Evolutionary conservation across 306 rosid species (phyloP).

Genomic region (Leucaena leucocephala): DNA sequence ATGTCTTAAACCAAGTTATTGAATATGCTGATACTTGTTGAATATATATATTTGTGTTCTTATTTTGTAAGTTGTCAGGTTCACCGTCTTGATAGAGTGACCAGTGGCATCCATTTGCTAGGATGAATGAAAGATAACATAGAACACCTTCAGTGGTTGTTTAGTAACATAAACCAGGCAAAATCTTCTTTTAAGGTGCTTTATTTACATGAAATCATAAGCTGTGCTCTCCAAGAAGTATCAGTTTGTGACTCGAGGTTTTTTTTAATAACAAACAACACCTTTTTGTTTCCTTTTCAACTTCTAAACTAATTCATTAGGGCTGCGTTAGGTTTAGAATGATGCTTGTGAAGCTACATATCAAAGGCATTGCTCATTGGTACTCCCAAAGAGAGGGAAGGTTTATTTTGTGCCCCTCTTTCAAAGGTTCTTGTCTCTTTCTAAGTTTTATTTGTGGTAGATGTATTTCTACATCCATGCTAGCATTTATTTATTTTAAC

Average conservation of each 20-base stretch:
- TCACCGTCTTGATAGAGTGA: constrained; percentile 93
- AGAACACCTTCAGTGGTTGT: constrained; percentile 73
- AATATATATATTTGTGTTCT: not conserved
- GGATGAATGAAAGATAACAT: constrained; percentile 86
- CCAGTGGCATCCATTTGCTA: constrained; percentile 77
- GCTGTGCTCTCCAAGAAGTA: constrained; percentile 13
- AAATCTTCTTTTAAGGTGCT: constrained; percentile 72
- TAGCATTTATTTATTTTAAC: constrained; percentile 26
- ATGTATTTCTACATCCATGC: constrained; percentile 15
- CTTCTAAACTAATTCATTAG: constrained; percentile 16
- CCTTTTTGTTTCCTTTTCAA: constrained; percentile 12
- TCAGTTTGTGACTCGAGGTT: not conserved
- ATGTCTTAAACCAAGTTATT: not conserved
- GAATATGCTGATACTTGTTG: constrained; percentile 12
- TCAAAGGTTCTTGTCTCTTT: constrained; percentile 66
- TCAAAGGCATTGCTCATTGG: constrained; percentile 89
- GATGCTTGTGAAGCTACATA: constrained; percentile 73
- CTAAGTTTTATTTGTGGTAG: constrained; percentile 22
- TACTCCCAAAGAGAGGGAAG: constrained; percentile 82
- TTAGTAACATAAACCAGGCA: constrained; percentile 55
- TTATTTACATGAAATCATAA: not conserved
- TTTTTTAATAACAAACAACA: not conserved
- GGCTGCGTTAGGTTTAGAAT: constrained; percentile 66
- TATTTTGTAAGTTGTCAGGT: constrained; percentile 51
- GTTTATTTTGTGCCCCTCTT: constrained; percentile 79